Percentiles rank a stretch among this genome's conserved stretches.
Conservation (phyloP, 371 early-diverging fungal genomes). For the Blakeslea trispora region DNA sequence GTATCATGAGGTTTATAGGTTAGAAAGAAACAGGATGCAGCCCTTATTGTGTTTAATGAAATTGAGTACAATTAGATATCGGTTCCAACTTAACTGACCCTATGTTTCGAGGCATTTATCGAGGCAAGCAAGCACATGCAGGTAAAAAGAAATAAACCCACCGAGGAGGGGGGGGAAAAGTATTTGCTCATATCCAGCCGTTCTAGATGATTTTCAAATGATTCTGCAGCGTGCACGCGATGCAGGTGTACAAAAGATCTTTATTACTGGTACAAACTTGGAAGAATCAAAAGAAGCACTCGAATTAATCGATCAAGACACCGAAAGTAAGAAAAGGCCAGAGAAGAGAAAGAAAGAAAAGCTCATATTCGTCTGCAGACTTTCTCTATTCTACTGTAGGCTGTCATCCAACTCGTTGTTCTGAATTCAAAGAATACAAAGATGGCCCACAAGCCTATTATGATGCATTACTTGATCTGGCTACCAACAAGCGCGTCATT, state of each 20-base stretch:
- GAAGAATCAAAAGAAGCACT: conserved; percentile 65
- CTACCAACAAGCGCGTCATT: conserved; percentile 58
- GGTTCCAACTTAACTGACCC: conserved; percentile 85
- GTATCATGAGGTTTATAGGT: neutral
- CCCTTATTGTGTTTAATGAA: too few species aligned
- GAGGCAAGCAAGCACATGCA: conserved; percentile 73
- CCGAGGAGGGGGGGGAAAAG: neutral
- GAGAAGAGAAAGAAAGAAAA: conserved; percentile 10
- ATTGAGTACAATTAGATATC: conserved; percentile 56
- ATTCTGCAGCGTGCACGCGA: conserved; percentile 67
- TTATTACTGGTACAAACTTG: conserved; percentile 79
- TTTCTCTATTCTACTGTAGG: conserved; percentile 80
- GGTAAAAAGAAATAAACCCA: too few species aligned
- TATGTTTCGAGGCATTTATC: conserved; percentile 83
- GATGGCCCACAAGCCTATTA: conserved; percentile 68
- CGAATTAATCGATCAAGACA: conserved; percentile 48
- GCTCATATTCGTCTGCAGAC: conserved; percentile 3
- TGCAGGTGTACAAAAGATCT: conserved; percentile 70
- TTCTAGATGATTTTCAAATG: conserved; percentile 65
- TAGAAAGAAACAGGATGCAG: too few species aligned
- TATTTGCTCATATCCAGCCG: too few species aligned
- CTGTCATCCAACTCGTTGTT: conserved; percentile 86
- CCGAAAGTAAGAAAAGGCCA: too few species aligned
- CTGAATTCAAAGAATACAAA: conserved; percentile 64
- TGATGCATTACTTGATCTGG: conserved; percentile 48